A percentile compares a stretch with the other conserved stretches of the same genome.
Conservation (phyloP, 495 filamentous ascomycete genomes). For the Pyrenula aspistea region DNA sequence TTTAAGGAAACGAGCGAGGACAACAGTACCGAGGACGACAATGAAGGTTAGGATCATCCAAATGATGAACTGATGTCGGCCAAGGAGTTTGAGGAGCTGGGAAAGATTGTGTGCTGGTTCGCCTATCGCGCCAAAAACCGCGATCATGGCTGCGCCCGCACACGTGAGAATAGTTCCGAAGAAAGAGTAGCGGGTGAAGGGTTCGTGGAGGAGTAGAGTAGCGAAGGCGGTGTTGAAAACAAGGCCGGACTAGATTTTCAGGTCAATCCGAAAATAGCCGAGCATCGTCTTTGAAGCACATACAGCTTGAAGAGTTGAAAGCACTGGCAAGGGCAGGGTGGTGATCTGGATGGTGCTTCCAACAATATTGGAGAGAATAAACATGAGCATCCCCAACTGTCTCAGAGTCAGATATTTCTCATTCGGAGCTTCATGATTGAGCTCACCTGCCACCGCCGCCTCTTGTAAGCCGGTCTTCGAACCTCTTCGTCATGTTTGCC, state of each 20-base stretch:
- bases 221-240: slow-evolving; percentile 99
- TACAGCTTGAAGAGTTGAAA: slow-evolving; percentile 88
- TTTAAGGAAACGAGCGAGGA: slow-evolving; percentile 44
- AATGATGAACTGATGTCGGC: slow-evolving; percentile 62
- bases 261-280: too few species aligned
- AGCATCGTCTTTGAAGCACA: slow-evolving; percentile 12
- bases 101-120: slow-evolving; percentile 83
- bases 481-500: slow-evolving; percentile 71
- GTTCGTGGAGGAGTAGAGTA: slow-evolving; percentile 82
- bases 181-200: slow-evolving; percentile 85
- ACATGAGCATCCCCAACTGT: slow-evolving; percentile 87
- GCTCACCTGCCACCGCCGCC: slow-evolving; percentile 81
- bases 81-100: slow-evolving; percentile 69
- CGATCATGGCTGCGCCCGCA: slow-evolving; percentile 76
- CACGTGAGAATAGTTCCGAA: slow-evolving; percentile 83
- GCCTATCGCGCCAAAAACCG: slow-evolving; percentile 86
- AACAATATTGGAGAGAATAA: slow-evolving; percentile 84
- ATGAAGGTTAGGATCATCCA: slow-evolving; percentile 80
- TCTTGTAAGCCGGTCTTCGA: slow-evolving; percentile 75
- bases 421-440: not conserved
- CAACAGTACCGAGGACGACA: slow-evolving; percentile 55
- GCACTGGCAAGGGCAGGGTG: slow-evolving; percentile 83
- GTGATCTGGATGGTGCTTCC: slow-evolving; percentile 97
- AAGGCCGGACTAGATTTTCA: slow-evolving; percentile 55
- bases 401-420: slow-evolving; percentile 6